These are phyloP conservation scores for Irpex sp. DNA, from an alignment of 1,284 basidiomycete species.

Conservation along the genomic window DNA sequence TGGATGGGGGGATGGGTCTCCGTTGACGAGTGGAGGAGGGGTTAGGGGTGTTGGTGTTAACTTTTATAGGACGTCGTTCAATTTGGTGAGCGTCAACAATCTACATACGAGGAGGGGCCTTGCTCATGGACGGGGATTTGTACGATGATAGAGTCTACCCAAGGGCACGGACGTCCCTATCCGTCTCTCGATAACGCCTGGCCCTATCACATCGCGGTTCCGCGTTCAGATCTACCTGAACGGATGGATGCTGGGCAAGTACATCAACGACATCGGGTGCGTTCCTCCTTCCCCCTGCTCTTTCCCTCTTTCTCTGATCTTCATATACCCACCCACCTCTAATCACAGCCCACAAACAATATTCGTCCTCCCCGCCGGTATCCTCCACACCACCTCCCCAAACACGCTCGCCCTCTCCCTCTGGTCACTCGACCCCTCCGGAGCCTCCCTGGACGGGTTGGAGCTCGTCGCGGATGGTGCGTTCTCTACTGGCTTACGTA, in stretches of 20 bases:
- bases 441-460: constrained; percentile 39
- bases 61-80: constrained; percentile 50
- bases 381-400: constrained; percentile 34
- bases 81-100: constrained; percentile 28
- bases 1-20: constrained; percentile 35
- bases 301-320: neutral
- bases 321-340: neutral
- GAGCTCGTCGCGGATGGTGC: constrained; percentile 36
- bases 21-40: constrained; percentile 23
- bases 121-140: neutral
- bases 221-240: constrained; percentile 50
- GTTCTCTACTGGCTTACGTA: constrained; percentile 8
- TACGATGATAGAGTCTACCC: constrained; percentile 31
- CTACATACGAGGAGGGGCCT: neutral
- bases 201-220: constrained; percentile 40
- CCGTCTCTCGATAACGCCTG: constrained; percentile 40
- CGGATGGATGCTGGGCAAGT: constrained; percentile 52
- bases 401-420: constrained; percentile 45
- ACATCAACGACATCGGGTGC: constrained; percentile 47
- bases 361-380: constrained; percentile 44
- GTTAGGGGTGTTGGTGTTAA: constrained; percentile 43
- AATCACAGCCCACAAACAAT: constrained; percentile 39
- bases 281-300: neutral
- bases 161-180: constrained; percentile 41
- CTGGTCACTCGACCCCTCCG: constrained; percentile 41